These are phyloP conservation scores for Ustilaginoidea virens DNA, from an alignment of 2,329 filamentous ascomycete species.

Conservation along the genomic window DNA sequence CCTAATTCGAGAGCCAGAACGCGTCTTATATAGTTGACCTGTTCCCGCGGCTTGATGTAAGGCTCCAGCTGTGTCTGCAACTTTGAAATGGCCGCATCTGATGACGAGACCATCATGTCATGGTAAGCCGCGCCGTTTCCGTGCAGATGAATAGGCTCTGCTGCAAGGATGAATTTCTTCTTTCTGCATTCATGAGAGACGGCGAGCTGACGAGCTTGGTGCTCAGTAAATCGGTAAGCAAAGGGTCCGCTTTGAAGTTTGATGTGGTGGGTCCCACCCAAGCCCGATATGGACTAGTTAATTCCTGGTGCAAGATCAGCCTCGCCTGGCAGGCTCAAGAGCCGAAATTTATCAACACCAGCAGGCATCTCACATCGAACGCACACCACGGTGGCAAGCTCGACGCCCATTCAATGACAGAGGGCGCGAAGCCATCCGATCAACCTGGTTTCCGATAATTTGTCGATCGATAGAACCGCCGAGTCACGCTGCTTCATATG, in stretches of 20 bases:
- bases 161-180: too few relatives aligned
- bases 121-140: neutral
- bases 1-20: constrained; percentile 38
- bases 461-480: constrained; percentile 19
- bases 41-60: constrained; percentile 40
- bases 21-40: constrained; percentile 39
- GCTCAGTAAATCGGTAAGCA: too few relatives aligned
- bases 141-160: too few relatives aligned
- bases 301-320: too few relatives aligned
- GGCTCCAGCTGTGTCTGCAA: constrained; percentile 31
- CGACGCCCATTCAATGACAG: constrained; percentile 9
- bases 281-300: constrained; percentile 4
- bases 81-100: constrained; percentile 16
- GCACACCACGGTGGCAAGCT: constrained; percentile 5
- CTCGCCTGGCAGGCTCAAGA: constrained; percentile 12
- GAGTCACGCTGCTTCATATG: constrained; percentile 10
- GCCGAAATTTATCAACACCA: constrained; percentile 19
- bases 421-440: constrained; percentile 8
- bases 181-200: too few relatives aligned
- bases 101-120: constrained; percentile 14
- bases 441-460: constrained; percentile 6
- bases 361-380: constrained; percentile 1
- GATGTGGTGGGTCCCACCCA: neutral
- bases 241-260: too few relatives aligned
- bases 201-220: too few relatives aligned